These are phyloP conservation scores for Phytophthora ramorum DNA, from an alignment of 352 stramenopile genomes.

Conservation along the genomic window DNA sequence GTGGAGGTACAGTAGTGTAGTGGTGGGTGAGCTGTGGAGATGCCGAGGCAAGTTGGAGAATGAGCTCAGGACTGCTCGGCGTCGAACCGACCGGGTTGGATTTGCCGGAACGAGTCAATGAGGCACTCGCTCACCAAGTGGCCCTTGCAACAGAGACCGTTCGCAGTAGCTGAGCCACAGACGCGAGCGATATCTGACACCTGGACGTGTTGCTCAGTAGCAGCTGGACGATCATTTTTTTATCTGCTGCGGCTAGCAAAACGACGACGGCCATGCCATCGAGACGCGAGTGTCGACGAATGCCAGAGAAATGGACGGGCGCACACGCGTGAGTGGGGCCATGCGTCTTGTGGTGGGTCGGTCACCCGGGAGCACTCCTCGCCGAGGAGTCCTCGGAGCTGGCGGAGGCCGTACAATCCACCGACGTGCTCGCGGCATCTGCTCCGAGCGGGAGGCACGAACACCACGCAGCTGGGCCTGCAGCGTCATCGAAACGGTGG, in stretches of 20 bases:
- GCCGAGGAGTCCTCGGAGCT: too few species aligned
- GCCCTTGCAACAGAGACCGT: constrained; percentile 20
- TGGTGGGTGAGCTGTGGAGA: background rate
- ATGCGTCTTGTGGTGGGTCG: background rate
- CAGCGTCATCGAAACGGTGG: constrained; percentile 6
- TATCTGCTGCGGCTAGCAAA: too few species aligned
- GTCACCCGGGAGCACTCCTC: background rate
- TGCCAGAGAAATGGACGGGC: constrained; percentile 11
- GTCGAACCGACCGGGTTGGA: background rate
- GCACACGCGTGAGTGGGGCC: background rate
- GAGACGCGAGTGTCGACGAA: background rate
- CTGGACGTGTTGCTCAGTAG: constrained; percentile 20
- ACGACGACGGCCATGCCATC: background rate
- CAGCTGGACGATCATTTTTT: constrained; percentile 30
- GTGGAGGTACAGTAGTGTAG: background rate
- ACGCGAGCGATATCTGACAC: constrained; percentile 18
- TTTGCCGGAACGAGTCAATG: background rate
- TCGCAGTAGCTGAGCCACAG: constrained; percentile 4
- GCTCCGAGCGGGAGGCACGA: constrained; percentile 8
- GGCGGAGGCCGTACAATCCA: constrained; percentile 1
- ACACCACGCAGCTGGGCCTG: constrained; percentile 6
- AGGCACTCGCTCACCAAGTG: constrained; percentile 7
- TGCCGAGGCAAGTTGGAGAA: constrained; percentile 31
- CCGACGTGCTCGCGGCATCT: constrained; percentile 11
- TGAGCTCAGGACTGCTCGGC: constrained; percentile 11